Evolutionary conservation across 2,329 filamentous ascomycete genomes (phyloP).

Genomic region (Dothistroma septosporum): DNA sequence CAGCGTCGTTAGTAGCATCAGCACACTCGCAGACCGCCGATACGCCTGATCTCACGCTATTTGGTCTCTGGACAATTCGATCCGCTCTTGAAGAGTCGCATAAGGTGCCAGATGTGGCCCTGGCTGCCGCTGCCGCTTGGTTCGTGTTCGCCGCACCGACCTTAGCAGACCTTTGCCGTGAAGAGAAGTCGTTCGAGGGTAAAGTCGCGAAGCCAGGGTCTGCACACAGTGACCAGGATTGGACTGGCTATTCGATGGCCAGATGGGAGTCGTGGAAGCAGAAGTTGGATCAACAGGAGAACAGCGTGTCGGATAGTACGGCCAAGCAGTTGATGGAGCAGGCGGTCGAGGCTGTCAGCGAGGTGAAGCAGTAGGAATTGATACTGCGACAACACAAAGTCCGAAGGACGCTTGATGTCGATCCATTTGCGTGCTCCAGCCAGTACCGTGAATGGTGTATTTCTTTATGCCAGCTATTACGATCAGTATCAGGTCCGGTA

Average conservation of each 20-base stretch:
- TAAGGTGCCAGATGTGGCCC: constrained; percentile 18
- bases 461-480: too few relatives aligned
- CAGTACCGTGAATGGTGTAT: too few relatives aligned
- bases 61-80: constrained; percentile 31
- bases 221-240: constrained; percentile 22
- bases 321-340: constrained; percentile 19
- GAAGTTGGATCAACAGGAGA: constrained; percentile 15
- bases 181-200: constrained; percentile 30
- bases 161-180: constrained; percentile 20
- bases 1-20: constrained; percentile 26
- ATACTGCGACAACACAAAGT: not conserved
- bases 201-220: constrained; percentile 29
- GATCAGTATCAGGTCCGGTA: too few relatives aligned
- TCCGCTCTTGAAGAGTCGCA: constrained; percentile 28
- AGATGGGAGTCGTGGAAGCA: constrained; percentile 30
- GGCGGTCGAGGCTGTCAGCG: constrained; percentile 18
- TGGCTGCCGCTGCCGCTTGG: constrained; percentile 31
- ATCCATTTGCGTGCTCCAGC: too few relatives aligned
- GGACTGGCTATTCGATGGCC: constrained; percentile 28
- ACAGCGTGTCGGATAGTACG: constrained; percentile 11
- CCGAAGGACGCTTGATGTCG: not conserved
- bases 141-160: constrained; percentile 28
- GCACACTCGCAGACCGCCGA: constrained; percentile 17
- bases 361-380: not conserved
- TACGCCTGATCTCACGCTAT: constrained; percentile 29